phyloP scores from a whole-genome alignment of 805 yeast genomes.

The Limtongozyma cylindracea region DNA sequence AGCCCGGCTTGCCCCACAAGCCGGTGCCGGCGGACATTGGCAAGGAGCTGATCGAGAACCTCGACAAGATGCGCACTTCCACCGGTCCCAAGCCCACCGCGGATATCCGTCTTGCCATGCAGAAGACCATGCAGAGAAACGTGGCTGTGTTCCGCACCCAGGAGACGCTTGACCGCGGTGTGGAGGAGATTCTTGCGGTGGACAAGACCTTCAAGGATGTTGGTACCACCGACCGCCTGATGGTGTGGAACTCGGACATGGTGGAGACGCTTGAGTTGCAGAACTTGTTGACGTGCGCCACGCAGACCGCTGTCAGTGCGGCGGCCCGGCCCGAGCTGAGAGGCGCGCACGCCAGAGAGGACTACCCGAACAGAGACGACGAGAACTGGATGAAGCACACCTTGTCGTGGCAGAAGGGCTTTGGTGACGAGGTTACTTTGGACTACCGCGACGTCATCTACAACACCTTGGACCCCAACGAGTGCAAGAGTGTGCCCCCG shows the following conservation, averaged over 20 bases:
- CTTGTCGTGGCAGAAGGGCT: constrained; percentile 62
- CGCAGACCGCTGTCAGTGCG: constrained; percentile 86
- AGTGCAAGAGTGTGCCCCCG: constrained; percentile 93
- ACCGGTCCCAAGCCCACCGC: constrained; percentile 68
- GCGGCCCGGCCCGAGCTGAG: constrained; percentile 92
- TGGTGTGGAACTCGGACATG: constrained; percentile 97
- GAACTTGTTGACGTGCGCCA: constrained; percentile 90
- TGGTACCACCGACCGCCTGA: constrained; percentile 81
- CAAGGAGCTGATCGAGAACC: constrained; percentile 67
- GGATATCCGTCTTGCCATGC: constrained; percentile 78
- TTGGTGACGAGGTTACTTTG: constrained; percentile 49
- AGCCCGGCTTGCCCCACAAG: constrained; percentile 75
- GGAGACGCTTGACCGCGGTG: constrained; percentile 81
- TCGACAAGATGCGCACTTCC: constrained; percentile 74
- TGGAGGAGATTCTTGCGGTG: constrained; percentile 43
- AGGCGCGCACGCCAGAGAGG: constrained; percentile 99
- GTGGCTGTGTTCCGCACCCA: constrained; percentile 94
- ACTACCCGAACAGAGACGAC: constrained; percentile 89
- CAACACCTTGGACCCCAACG: constrained; percentile 70
- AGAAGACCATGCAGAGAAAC: constrained; percentile 86
- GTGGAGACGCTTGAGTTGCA: constrained; percentile 92
- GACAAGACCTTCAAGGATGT: constrained; percentile 54
- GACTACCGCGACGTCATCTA: constrained; percentile 70
- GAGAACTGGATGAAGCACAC: constrained; percentile 96
- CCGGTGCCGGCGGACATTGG: constrained; percentile 75